Percentiles rank a stretch among this genome's conserved stretches.
Conservation (phyloP, 176 grass and related monocot species). For the Chloris gayana region DNA sequence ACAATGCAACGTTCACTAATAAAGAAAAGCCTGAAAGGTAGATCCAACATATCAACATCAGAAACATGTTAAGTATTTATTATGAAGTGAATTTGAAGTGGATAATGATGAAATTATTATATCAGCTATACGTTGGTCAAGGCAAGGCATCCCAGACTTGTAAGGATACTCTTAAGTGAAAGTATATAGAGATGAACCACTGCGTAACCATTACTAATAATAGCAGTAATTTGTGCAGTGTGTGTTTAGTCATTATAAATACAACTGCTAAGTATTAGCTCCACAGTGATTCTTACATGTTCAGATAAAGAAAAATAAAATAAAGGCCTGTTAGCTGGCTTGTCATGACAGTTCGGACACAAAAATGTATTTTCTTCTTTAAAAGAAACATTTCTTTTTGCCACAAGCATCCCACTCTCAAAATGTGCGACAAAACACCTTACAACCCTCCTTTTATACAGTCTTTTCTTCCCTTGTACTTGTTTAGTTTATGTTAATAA, state of each 20-base stretch:
- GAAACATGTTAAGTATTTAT: neutral
- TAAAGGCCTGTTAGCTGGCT: neutral
- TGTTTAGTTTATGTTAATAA: neutral
- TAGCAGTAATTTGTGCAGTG: neutral
- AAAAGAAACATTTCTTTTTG: neutral
- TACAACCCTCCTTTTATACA: neutral
- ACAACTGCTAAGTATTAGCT: neutral
- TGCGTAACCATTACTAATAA: neutral
- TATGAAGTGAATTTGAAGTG: neutral
- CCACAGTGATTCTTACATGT: neutral
- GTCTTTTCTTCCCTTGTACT: neutral
- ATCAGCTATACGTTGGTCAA: slow-evolving; percentile 5
- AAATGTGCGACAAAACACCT: neutral
- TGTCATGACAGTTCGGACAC: neutral
- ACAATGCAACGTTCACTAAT: neutral
- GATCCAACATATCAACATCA: slow-evolving; percentile 6
- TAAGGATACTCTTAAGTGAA: neutral
- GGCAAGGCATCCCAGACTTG: neutral
- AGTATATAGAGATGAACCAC: slow-evolving; percentile 2
- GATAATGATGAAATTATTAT: neutral
- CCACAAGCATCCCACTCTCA: neutral
- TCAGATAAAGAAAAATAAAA: neutral
- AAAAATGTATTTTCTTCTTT: neutral
- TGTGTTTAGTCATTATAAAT: neutral
- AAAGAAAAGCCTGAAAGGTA: neutral